Base-by-base conservation (phyloP, 2,329 filamentous ascomycete genomes). In the Chaetomiaceae sp. region DNA sequence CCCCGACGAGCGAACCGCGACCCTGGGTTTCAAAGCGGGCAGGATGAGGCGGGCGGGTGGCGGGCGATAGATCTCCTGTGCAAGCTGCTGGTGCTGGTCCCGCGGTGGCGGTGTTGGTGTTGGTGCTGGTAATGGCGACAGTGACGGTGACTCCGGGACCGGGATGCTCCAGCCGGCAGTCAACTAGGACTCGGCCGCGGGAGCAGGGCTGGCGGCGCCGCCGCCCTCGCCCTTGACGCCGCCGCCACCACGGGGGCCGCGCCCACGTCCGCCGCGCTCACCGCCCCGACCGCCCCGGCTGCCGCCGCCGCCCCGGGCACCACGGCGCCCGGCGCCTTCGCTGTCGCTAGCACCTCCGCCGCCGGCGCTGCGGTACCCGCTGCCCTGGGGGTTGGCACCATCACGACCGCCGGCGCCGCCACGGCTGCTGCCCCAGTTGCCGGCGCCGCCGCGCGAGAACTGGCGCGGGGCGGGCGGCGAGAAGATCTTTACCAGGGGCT, bases 281-380 rank as follows among this genome's bases (percentile, higher is more conserved):
- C 78, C 73, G 37, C 74, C 70, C 19, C 74, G 69, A 12, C 74
- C 69, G 15, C 78, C 74, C 11, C 78, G 70, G 11, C 76, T 69
- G 14, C 79, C 79, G 38, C 79, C 70, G 14, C 79, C 79, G 38
- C 79, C 70, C 38, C 79, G 75, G 18, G 73, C 74, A 42, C 72
- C 73, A 10, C 76, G 73, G 51, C 75, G 70, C 48, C 73, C 77
- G 48, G 69, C 66, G 22, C 74, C 76, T 59, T 81, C 78, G 29
- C 76, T 79, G 54, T 81, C 83, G 61, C 82, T 84, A 49, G 87
- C 84, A 56, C 84, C 90, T 47, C 87, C 88, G 48, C 87, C 88
- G 43, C 82, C 86, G 45, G 85, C 86, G 61, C 88, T 94, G 57
- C 88, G 83, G 70, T 95, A 95, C 49, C 88, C 88, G 57, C 84